phyloP scores from a whole-genome alignment of 495 filamentous ascomycete genomes.

The Geopyxis carbonaria region DNA sequence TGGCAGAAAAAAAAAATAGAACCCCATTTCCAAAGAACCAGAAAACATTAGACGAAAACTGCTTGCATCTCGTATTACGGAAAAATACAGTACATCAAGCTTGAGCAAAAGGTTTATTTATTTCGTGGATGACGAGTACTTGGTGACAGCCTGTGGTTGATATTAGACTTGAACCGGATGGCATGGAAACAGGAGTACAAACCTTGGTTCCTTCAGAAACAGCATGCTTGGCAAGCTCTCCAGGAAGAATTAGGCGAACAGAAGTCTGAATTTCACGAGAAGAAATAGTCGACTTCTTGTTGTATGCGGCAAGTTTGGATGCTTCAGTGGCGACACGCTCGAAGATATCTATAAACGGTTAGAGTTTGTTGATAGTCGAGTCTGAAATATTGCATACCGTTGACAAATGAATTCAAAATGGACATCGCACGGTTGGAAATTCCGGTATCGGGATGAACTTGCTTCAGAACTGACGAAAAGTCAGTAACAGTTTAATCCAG shows the following conservation, averaged over 20 bases:
- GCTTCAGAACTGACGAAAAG: constrained; percentile 96
- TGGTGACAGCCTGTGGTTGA: constrained; percentile 60
- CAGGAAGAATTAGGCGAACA: constrained; percentile 90
- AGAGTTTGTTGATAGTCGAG: constrained; percentile 1
- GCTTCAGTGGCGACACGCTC: constrained; percentile 98
- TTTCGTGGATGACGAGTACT: constrained; percentile 99
- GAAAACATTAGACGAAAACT: constrained; percentile 23
- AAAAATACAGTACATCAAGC: constrained; percentile 19
- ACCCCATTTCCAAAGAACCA: constrained; percentile 11
- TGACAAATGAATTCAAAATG: constrained; percentile 98
- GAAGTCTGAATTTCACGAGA: constrained; percentile 99
- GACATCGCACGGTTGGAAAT: constrained; percentile 99
- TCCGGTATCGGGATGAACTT: constrained; percentile 98
- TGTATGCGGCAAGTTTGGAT: constrained; percentile 97
- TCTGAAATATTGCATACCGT: constrained; percentile 46
- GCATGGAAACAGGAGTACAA: not conserved
- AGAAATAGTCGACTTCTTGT: constrained; percentile 99
- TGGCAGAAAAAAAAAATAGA: constrained; percentile 16
- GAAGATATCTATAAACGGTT: constrained; percentile 65
- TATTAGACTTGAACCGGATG: not conserved
- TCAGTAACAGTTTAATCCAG: too few species aligned
- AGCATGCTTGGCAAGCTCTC: constrained; percentile 97
- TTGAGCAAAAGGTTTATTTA: constrained; percentile 38
- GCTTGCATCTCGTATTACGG: constrained; percentile 17
- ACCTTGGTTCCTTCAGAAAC: constrained; percentile 96